phyloP scores from a whole-genome alignment of 495 filamentous ascomycete species.

The Talaromyces liani region DNA sequence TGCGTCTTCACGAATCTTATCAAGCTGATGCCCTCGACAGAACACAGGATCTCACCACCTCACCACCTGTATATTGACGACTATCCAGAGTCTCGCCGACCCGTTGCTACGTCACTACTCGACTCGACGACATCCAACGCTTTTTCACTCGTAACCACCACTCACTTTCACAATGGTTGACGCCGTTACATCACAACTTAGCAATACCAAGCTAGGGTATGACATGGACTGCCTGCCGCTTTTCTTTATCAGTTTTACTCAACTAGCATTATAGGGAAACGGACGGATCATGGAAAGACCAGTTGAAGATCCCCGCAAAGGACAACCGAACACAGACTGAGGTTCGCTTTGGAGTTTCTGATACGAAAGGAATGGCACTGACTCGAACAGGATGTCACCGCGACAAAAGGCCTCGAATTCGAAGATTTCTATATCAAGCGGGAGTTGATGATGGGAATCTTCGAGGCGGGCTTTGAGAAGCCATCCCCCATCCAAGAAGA shows the following conservation, averaged over 20 bases:
- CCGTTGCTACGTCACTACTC: background rate
- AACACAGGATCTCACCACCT: background rate
- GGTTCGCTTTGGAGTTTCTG: constrained; percentile 40
- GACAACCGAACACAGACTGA: constrained; percentile 91
- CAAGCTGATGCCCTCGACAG: background rate
- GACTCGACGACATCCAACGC: background rate
- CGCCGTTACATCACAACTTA: constrained; percentile 59
- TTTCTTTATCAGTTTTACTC: constrained; percentile 11
- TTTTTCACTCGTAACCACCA: background rate
- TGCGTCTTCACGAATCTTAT: background rate
- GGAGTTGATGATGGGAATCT: constrained; percentile 96
- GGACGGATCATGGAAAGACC: constrained; percentile 70
- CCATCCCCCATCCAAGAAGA: constrained; percentile 99
- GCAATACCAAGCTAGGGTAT: constrained; percentile 65
- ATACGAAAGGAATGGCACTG: background rate
- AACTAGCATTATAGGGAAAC: constrained; percentile 35
- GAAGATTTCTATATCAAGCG: constrained; percentile 94
- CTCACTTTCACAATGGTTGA: constrained; percentile 42
- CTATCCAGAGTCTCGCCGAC: background rate
- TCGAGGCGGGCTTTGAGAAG: constrained; percentile 97
- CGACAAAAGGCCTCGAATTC: constrained; percentile 93
- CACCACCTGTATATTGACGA: background rate
- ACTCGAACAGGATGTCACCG: constrained; percentile 77
- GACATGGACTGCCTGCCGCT: constrained; percentile 13
- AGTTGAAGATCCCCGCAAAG: constrained; percentile 68